These are phyloP conservation scores for Amanita muscaria DNA, from an alignment of 768 basidiomycete species.

Conservation along the genomic window DNA sequence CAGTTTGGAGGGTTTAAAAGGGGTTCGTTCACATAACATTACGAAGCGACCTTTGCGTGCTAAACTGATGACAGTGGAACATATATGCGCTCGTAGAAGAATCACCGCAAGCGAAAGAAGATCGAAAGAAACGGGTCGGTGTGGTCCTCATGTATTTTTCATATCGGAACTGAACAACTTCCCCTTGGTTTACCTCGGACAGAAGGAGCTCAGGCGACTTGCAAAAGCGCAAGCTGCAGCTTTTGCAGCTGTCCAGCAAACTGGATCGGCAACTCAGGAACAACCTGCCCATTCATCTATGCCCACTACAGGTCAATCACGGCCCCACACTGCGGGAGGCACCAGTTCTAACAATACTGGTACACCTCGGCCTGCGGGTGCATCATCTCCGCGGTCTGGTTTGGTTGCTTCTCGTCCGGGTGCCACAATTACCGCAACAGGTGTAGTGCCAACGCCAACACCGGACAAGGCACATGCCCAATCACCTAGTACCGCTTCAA, in stretches of 20 bases:
- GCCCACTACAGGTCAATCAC: conserved; percentile 23
- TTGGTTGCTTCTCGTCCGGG: conserved; percentile 17
- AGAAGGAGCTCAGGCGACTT: conserved; percentile 69
- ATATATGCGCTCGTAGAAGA: conserved; percentile 49
- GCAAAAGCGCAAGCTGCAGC: conserved; percentile 41
- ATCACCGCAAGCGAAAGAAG: conserved; percentile 68
- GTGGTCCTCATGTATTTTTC: conserved; percentile 8
- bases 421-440: conserved; percentile 11
- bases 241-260: conserved; percentile 3
- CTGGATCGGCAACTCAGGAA: neutral
- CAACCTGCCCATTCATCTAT: conserved; percentile 17
- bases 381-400: conserved; percentile 23
- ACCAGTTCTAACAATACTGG: conserved; percentile 6
- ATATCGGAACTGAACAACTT: neutral
- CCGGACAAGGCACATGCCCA: conserved; percentile 13
- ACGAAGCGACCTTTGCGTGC: neutral
- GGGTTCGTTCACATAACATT: conserved; percentile 37
- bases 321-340: conserved; percentile 14
- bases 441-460: conserved; percentile 12
- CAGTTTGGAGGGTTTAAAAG: conserved; percentile 63
- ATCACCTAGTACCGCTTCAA: conserved; percentile 16
- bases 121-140: conserved; percentile 69
- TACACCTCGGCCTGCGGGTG: conserved; percentile 13
- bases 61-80: conserved; percentile 48
- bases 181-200: conserved; percentile 10